Evolutionary conservation across 352 stramenopile species (phyloP), one percentile per base, ranked within the genome.

Genomic region (Pythium aristosporum): DNA sequence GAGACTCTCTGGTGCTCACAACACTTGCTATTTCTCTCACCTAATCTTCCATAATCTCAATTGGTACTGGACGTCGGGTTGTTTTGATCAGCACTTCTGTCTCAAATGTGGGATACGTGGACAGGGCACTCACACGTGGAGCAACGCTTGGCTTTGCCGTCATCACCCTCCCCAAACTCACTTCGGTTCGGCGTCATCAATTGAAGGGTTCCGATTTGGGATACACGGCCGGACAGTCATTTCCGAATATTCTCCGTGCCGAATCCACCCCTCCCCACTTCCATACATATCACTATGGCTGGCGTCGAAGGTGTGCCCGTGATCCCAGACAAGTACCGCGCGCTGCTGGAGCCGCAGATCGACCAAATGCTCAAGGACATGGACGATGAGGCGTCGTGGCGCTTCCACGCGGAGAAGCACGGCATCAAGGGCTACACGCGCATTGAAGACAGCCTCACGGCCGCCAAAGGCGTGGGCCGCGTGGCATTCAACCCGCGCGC

Each of bases 371-470:
- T 85, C 53, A 60, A 65, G 15, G 80, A 89, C 51, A 68, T 87
- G 48, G 76, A 88, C 41, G 76, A 89, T 39, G 67, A 73, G 46
- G 30, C 67, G 10, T 69, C 79, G 16, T 92, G 80, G 80, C 79
- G 79, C 60, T 82, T 84, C 49, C 71, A 90, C 61, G 78, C 75
- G 30, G 81, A 90, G 60, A 88, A 88, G 65, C 61, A 87, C 48
- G 83, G 80, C 49, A 68, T 92, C 57, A 85, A 82, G 64, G 73
- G 72, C 42, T 88, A 77, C 65, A 87, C 76, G 25, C 86, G 80
- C 46, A 69, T 87, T n/a, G 83, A 90, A 20, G 79, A 77, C 20
- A 76, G 68, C 30, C 71, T 92, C 32, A 87, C 80, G 2, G 73
- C 80, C 2, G 76, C 76, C 18, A 82, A 76, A 43, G 83, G 80